Conservation (phyloP, 148 eudicot genomes). For the Diospyros kaki region DNA sequence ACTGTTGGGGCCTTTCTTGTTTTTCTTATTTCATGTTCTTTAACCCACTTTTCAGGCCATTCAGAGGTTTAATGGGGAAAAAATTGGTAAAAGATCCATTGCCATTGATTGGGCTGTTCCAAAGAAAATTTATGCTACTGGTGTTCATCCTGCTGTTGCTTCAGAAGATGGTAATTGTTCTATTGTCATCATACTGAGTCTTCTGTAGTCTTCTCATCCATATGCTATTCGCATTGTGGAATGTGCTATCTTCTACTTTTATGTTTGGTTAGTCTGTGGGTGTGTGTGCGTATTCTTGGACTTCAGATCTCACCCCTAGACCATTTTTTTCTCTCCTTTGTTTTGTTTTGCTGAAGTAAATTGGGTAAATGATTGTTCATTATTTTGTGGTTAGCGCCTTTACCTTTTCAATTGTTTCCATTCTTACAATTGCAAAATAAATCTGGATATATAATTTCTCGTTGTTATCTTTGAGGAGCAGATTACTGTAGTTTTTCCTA, state of each 20-base stretch:
- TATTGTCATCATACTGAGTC: too few species aligned
- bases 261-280: background rate
- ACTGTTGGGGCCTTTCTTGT: background rate
- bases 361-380: background rate
- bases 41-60: conserved; percentile 56
- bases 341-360: background rate
- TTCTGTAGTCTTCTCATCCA: too few species aligned
- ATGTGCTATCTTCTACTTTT: too few species aligned
- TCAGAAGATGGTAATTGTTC: conserved; percentile 55
- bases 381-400: background rate
- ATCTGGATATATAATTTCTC: too few species aligned
- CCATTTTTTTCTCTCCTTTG: background rate
- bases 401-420: too few species aligned
- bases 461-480: too few species aligned
- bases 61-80: conserved; percentile 72
- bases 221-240: too few species aligned
- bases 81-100: conserved; percentile 59
- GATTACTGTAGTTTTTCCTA: too few species aligned
- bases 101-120: conserved; percentile 99
- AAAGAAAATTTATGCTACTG: conserved; percentile 63
- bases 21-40: background rate
- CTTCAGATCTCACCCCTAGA: background rate
- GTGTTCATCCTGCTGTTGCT: conserved; percentile 35
- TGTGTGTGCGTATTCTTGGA: background rate
- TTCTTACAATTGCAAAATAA: too few species aligned